Percentiles rank a stretch among this genome's conserved stretches.
Conservation (phyloP, 768 basidiomycete genomes). For the Suillus bovinus region DNA sequence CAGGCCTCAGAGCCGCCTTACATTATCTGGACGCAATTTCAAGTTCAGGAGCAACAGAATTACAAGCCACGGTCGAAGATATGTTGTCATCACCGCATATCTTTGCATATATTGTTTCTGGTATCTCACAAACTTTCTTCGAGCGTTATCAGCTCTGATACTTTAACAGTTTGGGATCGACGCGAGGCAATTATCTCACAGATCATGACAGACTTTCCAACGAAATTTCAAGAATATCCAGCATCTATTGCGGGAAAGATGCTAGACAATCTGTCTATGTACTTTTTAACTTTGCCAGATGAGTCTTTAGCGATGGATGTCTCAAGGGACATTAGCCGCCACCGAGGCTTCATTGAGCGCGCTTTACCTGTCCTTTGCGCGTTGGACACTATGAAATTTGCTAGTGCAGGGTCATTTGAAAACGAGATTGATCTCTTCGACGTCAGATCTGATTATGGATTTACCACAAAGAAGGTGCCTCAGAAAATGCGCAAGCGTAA, state of each 20-base stretch:
- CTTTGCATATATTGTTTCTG: slow-evolving; percentile 32
- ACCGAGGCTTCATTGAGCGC: slow-evolving; percentile 24
- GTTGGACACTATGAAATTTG: slow-evolving; percentile 11
- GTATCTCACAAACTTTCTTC: slow-evolving; percentile 13
- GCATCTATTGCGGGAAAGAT: slow-evolving; percentile 23
- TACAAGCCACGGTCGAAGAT: slow-evolving; percentile 27
- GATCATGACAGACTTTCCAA: slow-evolving; percentile 38
- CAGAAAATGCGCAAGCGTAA: slow-evolving; percentile 30
- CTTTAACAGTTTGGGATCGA: slow-evolving; percentile 16
- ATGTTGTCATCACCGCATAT: slow-evolving; percentile 26
- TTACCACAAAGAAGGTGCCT: slow-evolving; percentile 19
- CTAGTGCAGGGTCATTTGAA: background rate
- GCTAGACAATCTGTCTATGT: slow-evolving; percentile 27
- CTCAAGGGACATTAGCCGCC: slow-evolving; percentile 16
- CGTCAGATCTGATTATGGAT: slow-evolving; percentile 8
- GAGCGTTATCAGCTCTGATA: background rate
- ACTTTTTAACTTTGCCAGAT: slow-evolving; percentile 25
- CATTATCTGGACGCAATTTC: slow-evolving; percentile 27
- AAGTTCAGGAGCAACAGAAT: slow-evolving; percentile 18
- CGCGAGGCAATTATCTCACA: slow-evolving; percentile 19
- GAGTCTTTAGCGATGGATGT: slow-evolving; percentile 15
- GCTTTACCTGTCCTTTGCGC: slow-evolving; percentile 26
- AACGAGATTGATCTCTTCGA: slow-evolving; percentile 8
- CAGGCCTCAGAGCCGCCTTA: slow-evolving; percentile 20
- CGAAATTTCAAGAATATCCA: slow-evolving; percentile 20